Evolutionary conservation across 805 yeast genomes (phyloP).

Genomic region (Blastobotrys mokoenaii): DNA sequence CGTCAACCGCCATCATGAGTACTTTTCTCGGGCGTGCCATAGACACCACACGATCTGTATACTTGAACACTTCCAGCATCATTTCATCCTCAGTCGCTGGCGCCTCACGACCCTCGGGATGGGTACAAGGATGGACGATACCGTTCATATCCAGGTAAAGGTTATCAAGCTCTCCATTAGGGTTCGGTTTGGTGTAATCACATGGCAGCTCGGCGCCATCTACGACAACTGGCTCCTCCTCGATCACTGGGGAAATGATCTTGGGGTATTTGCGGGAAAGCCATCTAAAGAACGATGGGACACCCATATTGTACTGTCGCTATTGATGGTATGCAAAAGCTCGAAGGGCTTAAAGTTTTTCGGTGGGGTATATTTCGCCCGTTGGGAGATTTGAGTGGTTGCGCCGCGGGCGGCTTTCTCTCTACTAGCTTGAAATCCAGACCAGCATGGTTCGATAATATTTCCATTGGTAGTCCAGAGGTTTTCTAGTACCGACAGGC

Average conservation of each 20-base stretch:
- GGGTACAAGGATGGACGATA: constrained; percentile 98
- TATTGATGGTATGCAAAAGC: neutral
- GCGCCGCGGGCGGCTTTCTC: neutral
- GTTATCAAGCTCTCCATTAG: constrained; percentile 93
- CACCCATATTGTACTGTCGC: constrained; percentile 44
- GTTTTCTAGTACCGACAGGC: too few relatives aligned
- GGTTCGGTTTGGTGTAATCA: constrained; percentile 67
- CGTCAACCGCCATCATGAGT: constrained; percentile 93
- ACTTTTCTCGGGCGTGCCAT: constrained; percentile 95
- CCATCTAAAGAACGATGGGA: constrained; percentile 97
- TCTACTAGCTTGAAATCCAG: neutral
- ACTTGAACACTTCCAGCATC: constrained; percentile 87
- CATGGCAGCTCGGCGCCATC: constrained; percentile 60
- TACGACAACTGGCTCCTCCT: constrained; percentile 48
- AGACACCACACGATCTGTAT: constrained; percentile 82
- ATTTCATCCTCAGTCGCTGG: constrained; percentile 96
- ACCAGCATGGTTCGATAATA: too few relatives aligned
- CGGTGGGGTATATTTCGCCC: neutral
- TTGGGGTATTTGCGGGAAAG: constrained; percentile 87
- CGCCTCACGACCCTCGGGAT: constrained; percentile 92
- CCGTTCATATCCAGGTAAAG: constrained; percentile 97
- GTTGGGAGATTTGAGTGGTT: neutral
- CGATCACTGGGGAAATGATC: constrained; percentile 83
- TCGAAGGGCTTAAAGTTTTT: too few relatives aligned
- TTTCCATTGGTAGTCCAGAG: too few relatives aligned